Base-by-base conservation (phyloP, 2,329 filamentous ascomycete species). In the Xylaria sp. region DNA sequence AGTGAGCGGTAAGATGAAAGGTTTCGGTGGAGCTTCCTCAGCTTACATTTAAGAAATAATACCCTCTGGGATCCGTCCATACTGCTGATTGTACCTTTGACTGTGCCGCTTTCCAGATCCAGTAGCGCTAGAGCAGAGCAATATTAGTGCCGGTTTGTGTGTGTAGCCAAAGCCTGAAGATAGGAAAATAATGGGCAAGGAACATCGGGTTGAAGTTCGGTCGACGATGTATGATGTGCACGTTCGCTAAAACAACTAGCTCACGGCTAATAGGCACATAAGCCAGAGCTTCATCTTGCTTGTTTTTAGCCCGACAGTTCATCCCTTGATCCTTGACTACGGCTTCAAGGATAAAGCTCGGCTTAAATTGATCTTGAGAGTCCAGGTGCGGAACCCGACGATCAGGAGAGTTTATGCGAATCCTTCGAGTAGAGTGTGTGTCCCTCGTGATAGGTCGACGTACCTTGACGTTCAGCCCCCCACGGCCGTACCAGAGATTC, bases 21-120 rank as follows among this genome's bases (percentile, higher is more conserved):
- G 51, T 8, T 25, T 51, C 13, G 55, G 50, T n/a, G 32, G 37
- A 55, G 20, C 37, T 18, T 9, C 13, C 18, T 34, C 15, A 10
- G 28, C 70, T 62, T 64, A 72, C 69, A 75, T 93, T 94, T 72
- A 91, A 90, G 73, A 93, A 93, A 75, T 92, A 93, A 75, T 93
- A 93, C 0, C 91, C 91, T 5, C 85, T 82, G 0, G 86, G 83
- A 66, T 92, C 89, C 0, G 82, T 87, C 91, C 91, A 93, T 3
- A 92, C 80, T 32, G 86, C 80, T 0, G 82, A 81, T 65, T 93
- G 91, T 0, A 87, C 89, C 48, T 87, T 81, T 0, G 86, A 84
- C 78, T 94, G 91, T 6, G 86, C 84, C 4, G 83, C 83, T 76
- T 93, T 93, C 91, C 90, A 93, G 73, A 92, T 91, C 78, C 88